These are phyloP conservation scores for Diaporthe vaccinii DNA, from an alignment of 2,329 filamentous ascomycete genomes.

Conservation along the genomic window DNA sequence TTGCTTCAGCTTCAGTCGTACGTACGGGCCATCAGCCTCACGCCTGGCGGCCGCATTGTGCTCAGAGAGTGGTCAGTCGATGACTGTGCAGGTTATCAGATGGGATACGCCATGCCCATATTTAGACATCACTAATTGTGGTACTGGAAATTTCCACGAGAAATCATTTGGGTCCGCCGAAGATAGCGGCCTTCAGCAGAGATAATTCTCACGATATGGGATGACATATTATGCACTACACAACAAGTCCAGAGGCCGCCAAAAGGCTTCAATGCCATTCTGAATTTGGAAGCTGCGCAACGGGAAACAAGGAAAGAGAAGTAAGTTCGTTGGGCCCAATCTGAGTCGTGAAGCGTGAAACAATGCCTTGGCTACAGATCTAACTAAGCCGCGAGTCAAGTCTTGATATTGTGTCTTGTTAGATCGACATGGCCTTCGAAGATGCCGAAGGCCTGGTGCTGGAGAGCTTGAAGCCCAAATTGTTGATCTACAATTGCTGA, in stretches of 20 bases:
- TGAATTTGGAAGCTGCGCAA: background rate
- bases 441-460: background rate
- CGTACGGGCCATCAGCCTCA: too few species aligned
- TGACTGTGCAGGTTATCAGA: background rate
- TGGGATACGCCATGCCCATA: background rate
- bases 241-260: too few species aligned
- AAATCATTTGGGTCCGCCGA: too few species aligned
- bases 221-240: too few species aligned
- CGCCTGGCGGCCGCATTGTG: background rate
- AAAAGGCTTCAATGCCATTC: background rate
- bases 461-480: background rate
- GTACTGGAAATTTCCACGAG: background rate
- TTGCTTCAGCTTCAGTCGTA: background rate
- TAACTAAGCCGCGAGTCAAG: constrained; percentile 1
- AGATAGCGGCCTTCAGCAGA: background rate
- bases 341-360: constrained; percentile 15
- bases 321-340: background rate
- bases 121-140: background rate
- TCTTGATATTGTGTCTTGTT: background rate
- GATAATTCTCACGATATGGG: background rate
- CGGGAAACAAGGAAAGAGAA: background rate
- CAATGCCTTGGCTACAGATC: constrained; percentile 9
- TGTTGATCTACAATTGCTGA: background rate
- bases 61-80: too few species aligned
- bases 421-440: constrained; percentile 8